Base-by-base conservation (phyloP, 495 filamentous ascomycete species). In the Hypomontagnella monticulosa region DNA sequence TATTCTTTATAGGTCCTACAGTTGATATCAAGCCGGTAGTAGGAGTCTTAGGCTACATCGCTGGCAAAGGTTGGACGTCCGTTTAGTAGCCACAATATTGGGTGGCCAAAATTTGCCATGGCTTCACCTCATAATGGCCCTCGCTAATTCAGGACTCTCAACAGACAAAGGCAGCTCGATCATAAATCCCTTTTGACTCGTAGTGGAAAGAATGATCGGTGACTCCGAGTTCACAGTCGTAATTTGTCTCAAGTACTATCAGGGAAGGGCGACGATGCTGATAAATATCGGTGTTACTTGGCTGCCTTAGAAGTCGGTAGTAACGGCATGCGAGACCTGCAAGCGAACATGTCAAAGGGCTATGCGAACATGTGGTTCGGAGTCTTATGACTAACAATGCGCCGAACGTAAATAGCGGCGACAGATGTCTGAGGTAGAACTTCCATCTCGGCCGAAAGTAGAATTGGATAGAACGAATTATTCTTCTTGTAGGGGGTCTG, bases 381-480 rank as follows among this genome's bases (percentile, higher is more conserved):
- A 3, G 47, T 46, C 49, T 42, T 63, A 32, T 38, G 36, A 60
- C 19, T 23, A 41, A 69, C 60, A 69, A 69, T 63, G 66, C 30
- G 50, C 15, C 9, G 12, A 7, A 8, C 42, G 18, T 4, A 55
- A 63, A 50, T 55, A 33, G 49, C 66, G 60, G 66, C 60, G 37
- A 47, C 11, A 38, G 34, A 14, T 60, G 60, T 63, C 36, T 69
- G 20, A 52, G 43, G 11, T 56, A 34, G 15, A 12, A 20, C 43
- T 44, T 48, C 33, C 16, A 38, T 63, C 43, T 57, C 40, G 55
- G n/a, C 44, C 40, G 37, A 57, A 44, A 56, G 19, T 20, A 51
- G 60, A 69, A 63, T 33, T 14, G 43, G 36, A 11, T 18, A 47
- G 66, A 56, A 63, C 30, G n/a, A 33, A 38, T 48, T 16, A 47